Evolutionary conservation across 768 basidiomycete genomes (phyloP), one percentile per base, ranked within the genome.

Genomic region (Auriscalpium orientale): DNA sequence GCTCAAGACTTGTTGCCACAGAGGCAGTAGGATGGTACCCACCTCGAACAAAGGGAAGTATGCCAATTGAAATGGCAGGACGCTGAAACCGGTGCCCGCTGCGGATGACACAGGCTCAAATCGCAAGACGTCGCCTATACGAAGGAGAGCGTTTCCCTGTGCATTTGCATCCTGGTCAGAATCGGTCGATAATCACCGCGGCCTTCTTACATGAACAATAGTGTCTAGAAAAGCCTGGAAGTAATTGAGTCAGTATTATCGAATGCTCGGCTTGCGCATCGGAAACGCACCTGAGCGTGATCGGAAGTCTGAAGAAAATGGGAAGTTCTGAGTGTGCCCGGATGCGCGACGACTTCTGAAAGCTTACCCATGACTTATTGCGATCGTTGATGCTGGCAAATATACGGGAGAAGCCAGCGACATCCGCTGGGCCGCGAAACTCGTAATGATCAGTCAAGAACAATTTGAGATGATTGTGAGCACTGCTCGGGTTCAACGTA

Each of bases 11-110:
- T 28, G 28, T 28, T 4, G 28, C 28, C 28, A 28, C 28, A 28
- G 28, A 28, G 28, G 7, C 28, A 7, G 28, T 28, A 28, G 28
- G 35, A 38, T 12, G 37, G 2, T 18, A 54, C 51, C 8, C 51
- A 72, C 72, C 51, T 61, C 55, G 12, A 73, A 60, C 18, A 73
- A 46, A 2, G 64, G 66, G 46, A 73, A 62, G 55, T 70, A 71
- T 1, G 64, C 70, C 15, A 62, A 55, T 58, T 72, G 68, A 54
- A 70, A 74, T 8, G 72, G 69, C 21, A 73, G 56, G 0, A 46
- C 52, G 12, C 37, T 48, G 0, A 45, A 40, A 1, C 43, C 40
- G 5, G 46, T 28, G 9, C 62, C 68, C 2, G 60, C 61, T 34
- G 51, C 38, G 36, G 56, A 51, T 33, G 59, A 49, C 11, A 71